A percentile compares a stretch with the other conserved stretches of the same genome.
phyloP scores from a whole-genome alignment of 306 rosid species.

The Sindora glabra region DNA sequence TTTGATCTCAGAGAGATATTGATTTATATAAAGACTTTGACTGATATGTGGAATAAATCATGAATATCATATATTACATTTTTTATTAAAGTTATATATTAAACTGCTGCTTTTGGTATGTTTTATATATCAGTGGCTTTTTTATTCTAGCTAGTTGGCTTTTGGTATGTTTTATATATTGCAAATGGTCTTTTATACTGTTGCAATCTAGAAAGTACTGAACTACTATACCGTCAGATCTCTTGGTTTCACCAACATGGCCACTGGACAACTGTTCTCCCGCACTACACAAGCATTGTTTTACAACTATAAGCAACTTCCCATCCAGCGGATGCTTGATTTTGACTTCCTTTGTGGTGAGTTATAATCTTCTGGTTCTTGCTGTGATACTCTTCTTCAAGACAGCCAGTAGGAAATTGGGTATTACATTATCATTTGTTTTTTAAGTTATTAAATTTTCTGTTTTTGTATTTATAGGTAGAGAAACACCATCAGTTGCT shows the following conservation, averaged over 20 bases:
- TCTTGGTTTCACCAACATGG: conserved; percentile 45
- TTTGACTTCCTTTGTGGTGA: conserved; percentile 97
- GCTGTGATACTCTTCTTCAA: not conserved
- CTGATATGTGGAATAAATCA: too few species aligned
- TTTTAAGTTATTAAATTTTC: conserved; percentile 5
- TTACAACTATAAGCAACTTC: conserved; percentile 98
- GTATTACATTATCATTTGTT: not conserved
- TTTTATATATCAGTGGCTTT: too few species aligned
- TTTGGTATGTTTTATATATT: not conserved
- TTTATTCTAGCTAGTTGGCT: too few species aligned
- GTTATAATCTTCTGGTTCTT: conserved; percentile 13
- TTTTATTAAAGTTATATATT: too few species aligned
- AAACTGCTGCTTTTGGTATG: too few species aligned
- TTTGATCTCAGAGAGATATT: too few species aligned
- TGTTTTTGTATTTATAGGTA: conserved; percentile 43
- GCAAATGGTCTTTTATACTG: not conserved
- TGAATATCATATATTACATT: too few species aligned
- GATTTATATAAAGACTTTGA: too few species aligned
- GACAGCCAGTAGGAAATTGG: not conserved
- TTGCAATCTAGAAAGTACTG: conserved; percentile 12
- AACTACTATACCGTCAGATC: conserved; percentile 33
- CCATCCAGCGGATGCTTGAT: conserved; percentile 98
- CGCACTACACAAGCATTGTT: conserved; percentile 87
- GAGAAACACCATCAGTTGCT: conserved; percentile 98
- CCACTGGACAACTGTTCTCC: conserved; percentile 93